Percentiles rank a stretch among this genome's conserved stretches.
phyloP scores from a whole-genome alignment of 1,284 basidiomycete species.

The Naganishia sp. region DNA sequence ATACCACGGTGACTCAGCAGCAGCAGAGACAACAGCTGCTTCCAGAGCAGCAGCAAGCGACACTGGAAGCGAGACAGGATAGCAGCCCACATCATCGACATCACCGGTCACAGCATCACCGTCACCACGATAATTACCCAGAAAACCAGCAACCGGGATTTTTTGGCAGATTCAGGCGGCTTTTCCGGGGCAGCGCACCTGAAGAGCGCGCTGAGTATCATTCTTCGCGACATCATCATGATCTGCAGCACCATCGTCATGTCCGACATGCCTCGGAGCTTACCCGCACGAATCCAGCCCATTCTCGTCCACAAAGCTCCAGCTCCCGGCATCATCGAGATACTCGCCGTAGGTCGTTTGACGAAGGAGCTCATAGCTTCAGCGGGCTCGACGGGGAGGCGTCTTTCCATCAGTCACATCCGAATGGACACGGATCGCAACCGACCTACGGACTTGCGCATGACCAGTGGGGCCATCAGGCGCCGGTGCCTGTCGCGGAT shows the following conservation, averaged over 20 bases:
- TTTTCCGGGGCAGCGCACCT: neutral
- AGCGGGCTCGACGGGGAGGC: neutral
- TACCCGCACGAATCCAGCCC: neutral
- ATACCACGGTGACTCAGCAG: neutral
- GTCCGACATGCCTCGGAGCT: neutral
- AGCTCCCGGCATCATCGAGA: neutral
- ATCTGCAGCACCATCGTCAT: neutral
- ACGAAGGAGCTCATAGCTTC: neutral
- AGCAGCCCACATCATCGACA: neutral
- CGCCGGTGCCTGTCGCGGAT: neutral
- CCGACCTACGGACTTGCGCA: neutral
- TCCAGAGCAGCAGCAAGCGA: neutral
- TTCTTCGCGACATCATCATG: neutral
- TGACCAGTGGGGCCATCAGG: conserved; percentile 2
- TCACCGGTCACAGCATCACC: neutral
- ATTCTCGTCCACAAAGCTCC: neutral
- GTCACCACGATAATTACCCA: neutral
- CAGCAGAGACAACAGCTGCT: neutral
- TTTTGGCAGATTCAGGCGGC: neutral
- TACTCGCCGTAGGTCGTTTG: neutral
- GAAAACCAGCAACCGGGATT: neutral
- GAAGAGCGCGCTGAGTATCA: neutral
- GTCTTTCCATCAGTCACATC: neutral
- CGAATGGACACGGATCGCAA: no score
- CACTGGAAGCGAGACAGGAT: neutral